phyloP scores from a whole-genome alignment of 768 basidiomycete species.

The Pleurotus djamor region DNA sequence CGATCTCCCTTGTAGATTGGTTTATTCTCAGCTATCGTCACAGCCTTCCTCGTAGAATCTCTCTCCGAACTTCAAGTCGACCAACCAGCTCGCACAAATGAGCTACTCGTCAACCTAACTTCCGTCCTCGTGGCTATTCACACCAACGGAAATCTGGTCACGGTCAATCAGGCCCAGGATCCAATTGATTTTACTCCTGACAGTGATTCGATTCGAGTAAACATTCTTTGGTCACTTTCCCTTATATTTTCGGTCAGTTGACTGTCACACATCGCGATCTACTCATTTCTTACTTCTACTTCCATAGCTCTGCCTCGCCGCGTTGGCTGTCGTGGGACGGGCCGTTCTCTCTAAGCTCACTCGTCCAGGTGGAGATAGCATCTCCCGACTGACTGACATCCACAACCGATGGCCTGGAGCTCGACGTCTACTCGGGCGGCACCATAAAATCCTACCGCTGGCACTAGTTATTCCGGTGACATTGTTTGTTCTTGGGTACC shows the following conservation, averaged over 20 bases:
- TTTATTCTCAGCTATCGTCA: constrained; percentile 17
- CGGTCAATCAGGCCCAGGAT: neutral
- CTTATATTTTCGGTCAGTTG: constrained; percentile 13
- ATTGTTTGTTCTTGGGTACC: constrained; percentile 14
- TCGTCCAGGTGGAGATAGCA: constrained; percentile 5
- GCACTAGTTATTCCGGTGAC: constrained; percentile 14
- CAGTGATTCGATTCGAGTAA: constrained; percentile 10
- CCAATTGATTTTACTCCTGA: constrained; percentile 9
- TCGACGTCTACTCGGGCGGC: constrained; percentile 12
- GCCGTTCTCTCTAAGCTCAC: constrained; percentile 12
- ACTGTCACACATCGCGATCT: neutral
- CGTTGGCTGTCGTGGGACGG: constrained; percentile 15
- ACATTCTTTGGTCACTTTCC: constrained; percentile 15
- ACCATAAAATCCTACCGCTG: constrained; percentile 13
- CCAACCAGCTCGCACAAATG: constrained; percentile 53
- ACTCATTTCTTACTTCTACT: neutral
- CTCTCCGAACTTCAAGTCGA: constrained; percentile 16
- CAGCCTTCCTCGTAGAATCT: constrained; percentile 15
- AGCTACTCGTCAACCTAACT: neutral
- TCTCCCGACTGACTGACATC: constrained; percentile 13
- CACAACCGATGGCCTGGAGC: constrained; percentile 12
- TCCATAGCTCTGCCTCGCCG: constrained; percentile 13
- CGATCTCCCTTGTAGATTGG: constrained; percentile 8
- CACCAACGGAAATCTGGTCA: neutral
- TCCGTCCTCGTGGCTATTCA: neutral